A percentile compares a stretch with the other conserved stretches of the same genome.
phyloP scores from a whole-genome alignment of 2,329 filamentous ascomycete genomes.

The Botryotinia convoluta region DNA sequence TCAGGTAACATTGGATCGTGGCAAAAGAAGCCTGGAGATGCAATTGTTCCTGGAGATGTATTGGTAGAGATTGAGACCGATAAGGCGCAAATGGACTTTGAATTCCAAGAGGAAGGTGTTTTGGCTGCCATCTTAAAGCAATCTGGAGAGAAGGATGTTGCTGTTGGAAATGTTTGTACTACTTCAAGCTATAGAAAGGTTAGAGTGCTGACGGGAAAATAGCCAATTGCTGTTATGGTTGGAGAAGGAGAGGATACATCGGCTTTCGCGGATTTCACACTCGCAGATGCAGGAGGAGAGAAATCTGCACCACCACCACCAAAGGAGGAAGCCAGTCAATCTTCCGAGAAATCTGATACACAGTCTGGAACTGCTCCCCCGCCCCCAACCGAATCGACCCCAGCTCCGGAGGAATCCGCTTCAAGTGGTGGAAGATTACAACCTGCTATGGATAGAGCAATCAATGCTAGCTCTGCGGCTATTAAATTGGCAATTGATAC shows the following conservation, averaged over 20 bases:
- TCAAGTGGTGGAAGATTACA: constrained; percentile 75
- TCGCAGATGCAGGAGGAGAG: constrained; percentile 88
- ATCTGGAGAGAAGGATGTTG: constrained; percentile 86
- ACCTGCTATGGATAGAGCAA: constrained; percentile 78
- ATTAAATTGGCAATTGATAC: constrained; percentile 83
- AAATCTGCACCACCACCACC: constrained; percentile 61
- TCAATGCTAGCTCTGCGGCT: constrained; percentile 68
- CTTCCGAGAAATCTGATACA: constrained; percentile 57
- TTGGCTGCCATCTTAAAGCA: constrained; percentile 93
- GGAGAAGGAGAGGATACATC: constrained; percentile 86
- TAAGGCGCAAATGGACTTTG: constrained; percentile 99
- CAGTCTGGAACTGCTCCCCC: constrained; percentile 58
- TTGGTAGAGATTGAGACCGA: constrained; percentile 98
- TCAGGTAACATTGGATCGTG: constrained; percentile 93
- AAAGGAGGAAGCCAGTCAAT: constrained; percentile 62
- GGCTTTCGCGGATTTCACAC: constrained; percentile 83
- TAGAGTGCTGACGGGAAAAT: constrained; percentile 36
- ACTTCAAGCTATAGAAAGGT: constrained; percentile 28
- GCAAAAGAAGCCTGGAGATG: constrained; percentile 96
- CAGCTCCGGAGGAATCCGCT: constrained; percentile 66
- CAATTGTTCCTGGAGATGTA: constrained; percentile 86
- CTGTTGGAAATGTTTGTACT: constrained; percentile 85
- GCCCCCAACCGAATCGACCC: constrained; percentile 62
- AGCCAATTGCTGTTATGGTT: constrained; percentile 95
- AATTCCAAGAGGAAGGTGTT: constrained; percentile 97